These are phyloP conservation scores for Suillus decipiens DNA, from an alignment of 768 basidiomycete genomes.

Conservation along the genomic window DNA sequence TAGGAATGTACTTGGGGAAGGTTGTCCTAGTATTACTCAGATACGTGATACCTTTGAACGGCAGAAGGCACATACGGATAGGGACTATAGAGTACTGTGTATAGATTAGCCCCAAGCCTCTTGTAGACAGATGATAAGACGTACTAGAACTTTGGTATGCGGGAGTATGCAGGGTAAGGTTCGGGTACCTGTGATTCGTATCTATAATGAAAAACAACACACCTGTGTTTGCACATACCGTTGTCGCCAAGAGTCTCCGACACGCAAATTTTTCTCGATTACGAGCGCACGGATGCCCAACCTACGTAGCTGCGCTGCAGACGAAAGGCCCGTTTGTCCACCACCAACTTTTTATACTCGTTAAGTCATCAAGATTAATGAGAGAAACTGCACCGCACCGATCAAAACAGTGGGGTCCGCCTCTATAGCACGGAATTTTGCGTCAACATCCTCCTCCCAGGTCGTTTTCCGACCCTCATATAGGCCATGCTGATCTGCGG, in stretches of 20 bases:
- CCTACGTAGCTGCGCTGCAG: constrained; percentile 57
- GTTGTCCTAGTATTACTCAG: neutral
- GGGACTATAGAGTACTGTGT: constrained; percentile 45
- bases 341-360: constrained; percentile 48
- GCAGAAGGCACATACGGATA: constrained; percentile 46
- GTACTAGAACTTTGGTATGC: constrained; percentile 51
- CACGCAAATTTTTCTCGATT: constrained; percentile 46
- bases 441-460: neutral
- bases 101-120: neutral
- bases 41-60: constrained; percentile 34
- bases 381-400: constrained; percentile 37
- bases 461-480: neutral
- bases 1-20: neutral
- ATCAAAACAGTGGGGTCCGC: constrained; percentile 27
- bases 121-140: constrained; percentile 14
- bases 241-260: constrained; percentile 54
- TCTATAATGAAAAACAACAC: constrained; percentile 38
- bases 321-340: constrained; percentile 60
- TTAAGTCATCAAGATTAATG: neutral
- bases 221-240: constrained; percentile 49
- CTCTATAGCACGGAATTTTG: neutral
- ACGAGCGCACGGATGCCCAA: constrained; percentile 52
- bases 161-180: constrained; percentile 41
- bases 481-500: constrained; percentile 29
- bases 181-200: constrained; percentile 4